Base-by-base conservation (phyloP, 2,329 filamentous ascomycete species). In the Beauveria varroae region DNA sequence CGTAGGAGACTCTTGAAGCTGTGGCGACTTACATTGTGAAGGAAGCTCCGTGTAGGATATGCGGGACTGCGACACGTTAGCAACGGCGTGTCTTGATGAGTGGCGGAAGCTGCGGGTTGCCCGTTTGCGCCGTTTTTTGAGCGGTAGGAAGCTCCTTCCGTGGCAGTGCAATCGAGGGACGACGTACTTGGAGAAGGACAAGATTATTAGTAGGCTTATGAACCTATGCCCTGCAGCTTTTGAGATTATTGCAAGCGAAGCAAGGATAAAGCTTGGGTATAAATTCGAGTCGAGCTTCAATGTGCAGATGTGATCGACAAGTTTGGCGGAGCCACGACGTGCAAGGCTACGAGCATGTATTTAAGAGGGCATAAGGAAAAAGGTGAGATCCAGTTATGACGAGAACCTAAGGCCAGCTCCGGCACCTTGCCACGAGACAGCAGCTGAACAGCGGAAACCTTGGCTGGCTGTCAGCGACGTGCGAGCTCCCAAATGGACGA, bases 221-320 rank as follows among this genome's bases (percentile, higher is more conserved):
- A 52, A 60, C 28, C 47, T 49, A 37, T 52, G 5, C 12, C n/a
- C 20, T n/a, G 37, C n/a, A 43, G 55, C 22, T 50, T 50, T 24
- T 43, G 41, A 34, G 14, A 14, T 34, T 59, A 26, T 50, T 30
- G 40, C 26, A 28, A 47, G 37, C 7, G 28, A 40, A 30, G 56
- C 18, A 51, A 53, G 18, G 34, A 26, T 52, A 49, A 60, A 24
- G 47, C 26, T n/a, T 34, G 22, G 18, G 8, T 30, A 28, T 18
- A 40, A 61, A 30, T 10, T 59, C 34, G 49, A 50, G 46, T 46
- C 26, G 37, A 26, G 24, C 16, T 24, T 57, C 65, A n/a, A 44
- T 24, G 44, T 59, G 66, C 40, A 49, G 57, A 60, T 54, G 57
- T 22, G 57, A 60, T 60, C 50, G 57, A 52, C 57, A 28, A 60